These are phyloP conservation scores for Sclerotiophoma versabilis DNA, from an alignment of 2,329 filamentous ascomycete species.

Conservation along the genomic window DNA sequence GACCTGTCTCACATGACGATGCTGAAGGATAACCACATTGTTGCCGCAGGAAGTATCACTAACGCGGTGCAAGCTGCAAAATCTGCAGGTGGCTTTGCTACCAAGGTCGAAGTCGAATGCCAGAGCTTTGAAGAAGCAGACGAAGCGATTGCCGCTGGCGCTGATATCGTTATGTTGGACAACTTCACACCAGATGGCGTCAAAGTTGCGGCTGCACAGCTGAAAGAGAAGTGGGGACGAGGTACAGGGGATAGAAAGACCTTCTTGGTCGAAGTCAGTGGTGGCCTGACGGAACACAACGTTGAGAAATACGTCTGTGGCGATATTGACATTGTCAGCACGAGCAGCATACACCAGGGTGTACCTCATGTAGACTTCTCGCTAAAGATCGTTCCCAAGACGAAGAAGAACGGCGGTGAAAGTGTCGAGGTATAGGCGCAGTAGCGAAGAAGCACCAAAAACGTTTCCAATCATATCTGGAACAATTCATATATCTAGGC, in stretches of 20 bases:
- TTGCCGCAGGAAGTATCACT: constrained; percentile 83
- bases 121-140: constrained; percentile 87
- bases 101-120: constrained; percentile 97
- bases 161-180: constrained; percentile 96
- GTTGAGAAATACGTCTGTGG: constrained; percentile 77
- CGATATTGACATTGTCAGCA: constrained; percentile 95
- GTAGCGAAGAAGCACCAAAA: not conserved
- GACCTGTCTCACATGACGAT: constrained; percentile 93
- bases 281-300: constrained; percentile 85
- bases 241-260: constrained; percentile 67
- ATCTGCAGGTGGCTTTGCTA: constrained; percentile 82
- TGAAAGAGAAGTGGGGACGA: constrained; percentile 79
- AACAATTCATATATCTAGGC: not conserved
- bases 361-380: constrained; percentile 95
- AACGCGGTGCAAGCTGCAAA: constrained; percentile 85
- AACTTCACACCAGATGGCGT: constrained; percentile 88
- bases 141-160: constrained; percentile 87
- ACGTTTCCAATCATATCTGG: not conserved
- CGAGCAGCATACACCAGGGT: constrained; percentile 95
- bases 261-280: constrained; percentile 88
- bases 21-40: constrained; percentile 99
- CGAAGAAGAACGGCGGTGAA: constrained; percentile 30
- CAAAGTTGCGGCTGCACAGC: constrained; percentile 71
- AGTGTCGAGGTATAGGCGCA: constrained; percentile 14
- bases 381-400: constrained; percentile 75